Evolutionary conservation across 2,329 filamentous ascomycete genomes (phyloP).

Genomic region (Dactylellina haptotyla): DNA sequence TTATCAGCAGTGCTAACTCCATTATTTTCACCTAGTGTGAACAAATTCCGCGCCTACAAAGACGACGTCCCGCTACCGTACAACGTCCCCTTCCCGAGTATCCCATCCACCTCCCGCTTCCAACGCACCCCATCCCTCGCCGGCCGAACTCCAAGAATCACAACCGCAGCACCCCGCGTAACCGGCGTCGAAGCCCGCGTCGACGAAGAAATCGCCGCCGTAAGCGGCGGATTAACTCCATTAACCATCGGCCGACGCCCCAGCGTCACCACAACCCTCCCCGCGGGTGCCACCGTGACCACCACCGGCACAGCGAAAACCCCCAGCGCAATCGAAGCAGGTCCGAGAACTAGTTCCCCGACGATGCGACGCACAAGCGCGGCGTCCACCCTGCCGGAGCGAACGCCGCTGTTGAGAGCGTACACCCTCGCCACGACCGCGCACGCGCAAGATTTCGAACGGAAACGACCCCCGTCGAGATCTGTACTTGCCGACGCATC

Average conservation of each 20-base stretch:
- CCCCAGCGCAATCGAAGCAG: slow-evolving; percentile 55
- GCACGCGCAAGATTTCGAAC: slow-evolving; percentile 91
- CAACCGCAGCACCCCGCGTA: slow-evolving; percentile 30
- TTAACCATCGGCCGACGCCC: slow-evolving; percentile 12
- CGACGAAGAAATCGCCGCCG: slow-evolving; percentile 49
- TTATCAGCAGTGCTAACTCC: neutral
- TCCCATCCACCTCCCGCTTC: slow-evolving; percentile 60
- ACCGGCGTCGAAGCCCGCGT: slow-evolving; percentile 56
- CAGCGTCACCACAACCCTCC: neutral
- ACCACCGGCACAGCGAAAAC: slow-evolving; percentile 11
- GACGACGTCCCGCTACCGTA: slow-evolving; percentile 85
- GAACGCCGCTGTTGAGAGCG: slow-evolving; percentile 55
- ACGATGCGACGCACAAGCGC: slow-evolving; percentile 4
- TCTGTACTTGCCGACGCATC: slow-evolving; percentile 59
- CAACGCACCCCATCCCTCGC: slow-evolving; percentile 38
- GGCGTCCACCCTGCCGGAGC: slow-evolving; percentile 7
- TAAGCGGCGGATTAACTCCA: slow-evolving; percentile 37
- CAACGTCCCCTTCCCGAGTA: slow-evolving; percentile 67
- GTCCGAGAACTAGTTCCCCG: slow-evolving; percentile 37
- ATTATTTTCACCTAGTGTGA: slow-evolving; percentile 65
- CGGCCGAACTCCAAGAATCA: slow-evolving; percentile 14
- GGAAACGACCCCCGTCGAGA: slow-evolving; percentile 70
- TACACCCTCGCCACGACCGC: slow-evolving; percentile 74
- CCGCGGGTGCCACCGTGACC: neutral
- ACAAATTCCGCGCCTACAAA: slow-evolving; percentile 85